Base-by-base conservation (phyloP, 1,284 basidiomycete genomes). In the Mycena citricolor region DNA sequence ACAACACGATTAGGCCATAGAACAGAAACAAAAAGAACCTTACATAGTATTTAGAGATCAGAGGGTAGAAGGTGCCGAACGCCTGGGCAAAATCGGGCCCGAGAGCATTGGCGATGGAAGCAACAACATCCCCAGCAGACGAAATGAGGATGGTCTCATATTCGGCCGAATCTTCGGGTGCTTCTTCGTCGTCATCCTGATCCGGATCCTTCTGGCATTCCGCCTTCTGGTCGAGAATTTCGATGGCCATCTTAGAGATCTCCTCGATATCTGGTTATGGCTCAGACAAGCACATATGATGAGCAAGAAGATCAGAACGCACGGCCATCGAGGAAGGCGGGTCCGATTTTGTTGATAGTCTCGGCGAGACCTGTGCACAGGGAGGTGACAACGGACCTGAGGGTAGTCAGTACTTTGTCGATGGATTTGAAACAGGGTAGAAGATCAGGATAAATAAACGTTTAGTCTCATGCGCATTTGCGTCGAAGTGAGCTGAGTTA, bases 191-290 rank as follows among this genome's bases (percentile, higher is more conserved):
- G 54, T 93, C 92, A 55, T 95, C 94, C 54, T 90, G 90, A 61
- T 98, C 95, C 39, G 93, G 91, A 64, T 97, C 94, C 64, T 95
- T 85, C 68, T 99, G 97, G 68, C 94, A 97, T 54, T 91, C 77
- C 0, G 92, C 90, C 70, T 94, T 94, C 66, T 93, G 88, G 61
- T 94, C 90, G 30, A 98, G 76, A 54, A 98, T 83, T 58, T 90
- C 82, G 43, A 86, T 73, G 30, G 90, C 83, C 48, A 93, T 86
- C 43, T 73, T 81, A 61, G 83, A 91, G 52, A 95, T 78, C 44
- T 77, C 70, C 47, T 97, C 90, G 35, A 93, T 74, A 54, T 86
- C 91, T 91, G 57, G 32, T 47, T 46, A 33, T 30, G 24, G 32
- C 38, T 46, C 39, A 47, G 59, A 33, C 52, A 47, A 21, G 21